Conservation (phyloP, 345 rosid genomes). For the Triadica sebifera region DNA sequence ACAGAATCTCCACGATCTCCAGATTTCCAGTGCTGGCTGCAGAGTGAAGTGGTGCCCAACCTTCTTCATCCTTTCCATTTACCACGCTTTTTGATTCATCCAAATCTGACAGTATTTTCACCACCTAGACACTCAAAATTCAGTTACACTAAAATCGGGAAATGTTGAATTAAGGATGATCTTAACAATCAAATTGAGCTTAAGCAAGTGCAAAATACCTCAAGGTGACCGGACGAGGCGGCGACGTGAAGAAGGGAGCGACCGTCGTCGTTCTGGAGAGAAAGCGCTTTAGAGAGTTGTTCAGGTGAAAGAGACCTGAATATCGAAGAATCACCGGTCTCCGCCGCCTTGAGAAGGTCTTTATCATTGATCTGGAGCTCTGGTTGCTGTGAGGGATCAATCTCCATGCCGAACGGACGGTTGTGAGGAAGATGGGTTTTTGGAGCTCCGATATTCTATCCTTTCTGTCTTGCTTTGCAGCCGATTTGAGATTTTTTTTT, state of each 20-base stretch:
- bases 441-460: background rate
- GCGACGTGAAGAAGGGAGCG: slow-evolving; percentile 91
- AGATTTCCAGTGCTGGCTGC: slow-evolving; percentile 71
- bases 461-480: background rate
- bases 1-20: slow-evolving; percentile 53
- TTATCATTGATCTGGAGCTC: slow-evolving; percentile 41
- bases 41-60: slow-evolving; percentile 90
- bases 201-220: slow-evolving; percentile 29
- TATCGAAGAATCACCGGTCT: slow-evolving; percentile 60
- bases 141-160: no score
- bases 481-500: background rate
- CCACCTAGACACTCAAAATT: slow-evolving; percentile 38
- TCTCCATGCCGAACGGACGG: slow-evolving; percentile 34
- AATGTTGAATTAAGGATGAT: background rate
- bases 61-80: slow-evolving; percentile 78
- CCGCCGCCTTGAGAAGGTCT: slow-evolving; percentile 78
- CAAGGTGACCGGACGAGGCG: slow-evolving; percentile 48
- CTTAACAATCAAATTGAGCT: background rate
- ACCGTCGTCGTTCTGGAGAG: slow-evolving; percentile 67
- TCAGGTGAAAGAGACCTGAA: slow-evolving; percentile 52
- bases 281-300: slow-evolving; percentile 47
- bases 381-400: slow-evolving; percentile 30
- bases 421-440: slow-evolving; percentile 6
- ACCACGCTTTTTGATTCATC: slow-evolving; percentile 49
- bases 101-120: slow-evolving; percentile 45